phyloP scores from a whole-genome alignment of 768 basidiomycete genomes.

The Serendipita sp. region DNA sequence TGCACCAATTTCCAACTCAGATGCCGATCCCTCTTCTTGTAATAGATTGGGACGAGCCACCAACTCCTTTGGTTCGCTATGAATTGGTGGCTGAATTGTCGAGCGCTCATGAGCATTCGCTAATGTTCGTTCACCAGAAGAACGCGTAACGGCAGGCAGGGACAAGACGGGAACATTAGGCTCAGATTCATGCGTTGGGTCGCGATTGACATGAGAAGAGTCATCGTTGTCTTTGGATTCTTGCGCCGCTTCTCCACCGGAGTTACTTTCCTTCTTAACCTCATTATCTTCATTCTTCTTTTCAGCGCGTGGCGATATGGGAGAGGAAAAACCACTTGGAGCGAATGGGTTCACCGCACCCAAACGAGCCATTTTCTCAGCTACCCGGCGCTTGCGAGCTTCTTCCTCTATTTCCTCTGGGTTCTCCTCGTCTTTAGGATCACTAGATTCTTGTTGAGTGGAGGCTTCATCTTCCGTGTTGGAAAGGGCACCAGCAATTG shows the following conservation, averaged over 20 bases:
- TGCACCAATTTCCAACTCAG: neutral
- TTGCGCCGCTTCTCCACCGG: neutral
- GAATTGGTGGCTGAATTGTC: too few relatives aligned
- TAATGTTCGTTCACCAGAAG: too few relatives aligned
- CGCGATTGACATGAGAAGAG: neutral
- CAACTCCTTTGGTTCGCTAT: neutral
- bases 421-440: neutral
- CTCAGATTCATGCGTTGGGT: neutral
- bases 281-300: neutral
- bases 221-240: too few relatives aligned
- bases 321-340: slow-evolving; percentile 9
- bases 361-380: slow-evolving; percentile 43
- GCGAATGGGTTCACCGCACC: slow-evolving; percentile 44
- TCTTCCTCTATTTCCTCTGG: slow-evolving; percentile 31
- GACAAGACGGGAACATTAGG: neutral
- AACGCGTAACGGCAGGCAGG: neutral
- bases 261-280: neutral
- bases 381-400: slow-evolving; percentile 37
- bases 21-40: neutral
- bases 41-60: neutral
- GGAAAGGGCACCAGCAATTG: neutral
- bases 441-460: neutral
- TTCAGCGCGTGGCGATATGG: neutral
- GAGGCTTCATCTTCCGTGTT: neutral
- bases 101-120: too few relatives aligned